phyloP scores from a whole-genome alignment of 2,329 filamentous ascomycete species.

The Coniochaeta hoffmannii region DNA sequence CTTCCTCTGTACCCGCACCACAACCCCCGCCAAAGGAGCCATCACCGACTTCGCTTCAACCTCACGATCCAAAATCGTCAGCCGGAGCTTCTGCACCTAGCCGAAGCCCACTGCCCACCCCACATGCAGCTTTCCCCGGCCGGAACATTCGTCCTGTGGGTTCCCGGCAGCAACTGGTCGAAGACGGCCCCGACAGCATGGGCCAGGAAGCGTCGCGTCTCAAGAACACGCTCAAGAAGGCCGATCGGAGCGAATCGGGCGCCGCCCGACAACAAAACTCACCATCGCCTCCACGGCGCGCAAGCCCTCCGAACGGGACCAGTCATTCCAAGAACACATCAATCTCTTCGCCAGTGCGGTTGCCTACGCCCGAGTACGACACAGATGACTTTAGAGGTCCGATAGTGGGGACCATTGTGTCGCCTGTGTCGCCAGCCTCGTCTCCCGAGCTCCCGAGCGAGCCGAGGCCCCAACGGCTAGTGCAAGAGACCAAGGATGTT shows the following conservation, averaged over 20 bases:
- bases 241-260: background rate
- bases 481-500: slow-evolving; percentile 9
- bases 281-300: background rate
- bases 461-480: slow-evolving; percentile 4
- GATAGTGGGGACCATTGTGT: slow-evolving; percentile 26
- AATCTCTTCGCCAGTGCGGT: slow-evolving; percentile 16
- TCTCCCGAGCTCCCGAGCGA: slow-evolving; percentile 29
- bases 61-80: slow-evolving; percentile 5
- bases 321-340: slow-evolving; percentile 4
- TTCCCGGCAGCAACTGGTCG: slow-evolving; percentile 11
- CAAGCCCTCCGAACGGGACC: background rate
- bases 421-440: slow-evolving; percentile 37
- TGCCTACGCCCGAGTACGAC: slow-evolving; percentile 43
- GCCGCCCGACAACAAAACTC: background rate
- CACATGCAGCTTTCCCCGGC: slow-evolving; percentile 17
- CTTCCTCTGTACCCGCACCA: slow-evolving; percentile 2
- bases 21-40: slow-evolving; percentile 15
- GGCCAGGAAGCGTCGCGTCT: slow-evolving; percentile 18
- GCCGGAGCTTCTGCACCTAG: slow-evolving; percentile 4
- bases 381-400: slow-evolving; percentile 32
- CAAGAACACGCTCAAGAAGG: slow-evolving; percentile 13
- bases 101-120: slow-evolving; percentile 10
- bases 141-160: slow-evolving; percentile 21
- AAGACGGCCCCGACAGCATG: slow-evolving; percentile 15
- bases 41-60: slow-evolving; percentile 12